These are phyloP conservation scores for Podospora bellae-mahoneyi DNA, from an alignment of 495 filamentous ascomycete species.

Conservation along the genomic window DNA sequence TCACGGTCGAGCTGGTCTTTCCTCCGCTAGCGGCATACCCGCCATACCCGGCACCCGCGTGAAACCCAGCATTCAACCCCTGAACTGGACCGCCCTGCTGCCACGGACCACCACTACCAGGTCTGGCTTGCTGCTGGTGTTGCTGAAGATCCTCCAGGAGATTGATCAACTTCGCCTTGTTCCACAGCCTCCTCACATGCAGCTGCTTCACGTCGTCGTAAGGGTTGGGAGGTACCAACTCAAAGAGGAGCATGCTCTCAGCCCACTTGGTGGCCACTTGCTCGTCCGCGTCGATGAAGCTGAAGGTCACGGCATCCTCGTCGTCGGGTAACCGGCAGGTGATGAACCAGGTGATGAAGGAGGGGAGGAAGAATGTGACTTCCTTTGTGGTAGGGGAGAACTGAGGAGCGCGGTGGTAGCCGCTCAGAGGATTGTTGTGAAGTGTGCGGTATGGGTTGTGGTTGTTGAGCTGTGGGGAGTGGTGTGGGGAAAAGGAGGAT, in stretches of 20 bases:
- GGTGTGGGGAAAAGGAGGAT: slow-evolving; percentile 6
- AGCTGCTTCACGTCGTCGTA: slow-evolving; percentile 27
- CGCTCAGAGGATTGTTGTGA: background rate
- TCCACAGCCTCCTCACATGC: slow-evolving; percentile 33
- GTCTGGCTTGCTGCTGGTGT: background rate
- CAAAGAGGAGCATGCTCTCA: slow-evolving; percentile 29
- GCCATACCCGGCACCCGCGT: background rate
- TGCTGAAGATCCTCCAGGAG: slow-evolving; percentile 25
- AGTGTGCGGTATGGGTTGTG: slow-evolving; percentile 11
- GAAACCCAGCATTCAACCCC: background rate
- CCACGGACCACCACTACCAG: slow-evolving; percentile 9
- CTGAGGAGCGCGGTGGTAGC: slow-evolving; percentile 25
- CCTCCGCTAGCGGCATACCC: background rate
- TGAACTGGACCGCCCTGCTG: slow-evolving; percentile 5
- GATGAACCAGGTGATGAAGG: slow-evolving; percentile 37
- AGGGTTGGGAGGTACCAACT: slow-evolving; percentile 17
- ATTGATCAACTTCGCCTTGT: slow-evolving; percentile 21
- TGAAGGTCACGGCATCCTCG: slow-evolving; percentile 35
- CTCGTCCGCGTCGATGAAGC: slow-evolving; percentile 25
- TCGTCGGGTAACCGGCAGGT: slow-evolving; percentile 37
- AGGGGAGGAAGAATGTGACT: slow-evolving; percentile 29
- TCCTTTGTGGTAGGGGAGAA: slow-evolving; percentile 25
- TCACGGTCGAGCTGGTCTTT: background rate
- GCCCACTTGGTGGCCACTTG: slow-evolving; percentile 25
- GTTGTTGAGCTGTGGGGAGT: background rate